Evolutionary conservation across 441 rosid genomes (phyloP).

Genomic region (Adansonia grandidieri): DNA sequence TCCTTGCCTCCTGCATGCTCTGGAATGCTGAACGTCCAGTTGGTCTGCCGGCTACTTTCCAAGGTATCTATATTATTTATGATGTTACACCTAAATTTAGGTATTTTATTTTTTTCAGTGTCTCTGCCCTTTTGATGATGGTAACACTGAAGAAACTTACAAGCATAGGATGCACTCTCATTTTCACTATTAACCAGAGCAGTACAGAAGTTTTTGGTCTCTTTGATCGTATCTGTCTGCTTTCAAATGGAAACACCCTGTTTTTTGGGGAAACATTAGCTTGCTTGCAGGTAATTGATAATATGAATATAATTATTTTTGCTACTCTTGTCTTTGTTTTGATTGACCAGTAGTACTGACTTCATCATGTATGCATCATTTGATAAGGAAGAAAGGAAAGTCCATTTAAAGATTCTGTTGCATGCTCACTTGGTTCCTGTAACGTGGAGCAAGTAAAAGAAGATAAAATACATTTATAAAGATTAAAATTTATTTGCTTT

Average conservation of each 20-base stretch:
- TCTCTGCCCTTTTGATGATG: slow-evolving; percentile 98
- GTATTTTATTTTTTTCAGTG: slow-evolving; percentile 49
- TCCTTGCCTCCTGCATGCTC: not conserved
- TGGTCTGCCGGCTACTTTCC: slow-evolving; percentile 11
- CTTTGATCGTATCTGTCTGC: slow-evolving; percentile 93
- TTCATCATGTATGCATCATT: slow-evolving; percentile 12
- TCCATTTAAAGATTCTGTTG: not conserved
- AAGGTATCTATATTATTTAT: slow-evolving; percentile 19
- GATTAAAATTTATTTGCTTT: not conserved
- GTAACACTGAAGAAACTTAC: slow-evolving; percentile 95
- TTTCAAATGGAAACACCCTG: slow-evolving; percentile 92
- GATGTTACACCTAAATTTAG: slow-evolving; percentile 27
- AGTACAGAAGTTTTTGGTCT: slow-evolving; percentile 99
- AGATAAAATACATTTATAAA: not conserved
- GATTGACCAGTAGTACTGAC: not conserved
- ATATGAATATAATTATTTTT: slow-evolving; percentile 19
- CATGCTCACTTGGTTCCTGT: slow-evolving; percentile 22
- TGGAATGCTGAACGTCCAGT: not conserved
- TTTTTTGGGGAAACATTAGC: slow-evolving; percentile 98
- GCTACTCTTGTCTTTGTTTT: slow-evolving; percentile 16
- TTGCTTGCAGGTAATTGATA: slow-evolving; percentile 80
- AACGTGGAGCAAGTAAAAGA: not conserved
- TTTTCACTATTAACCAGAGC: slow-evolving; percentile 90
- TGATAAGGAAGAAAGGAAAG: not conserved
- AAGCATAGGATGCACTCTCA: slow-evolving; percentile 90